Conservation (phyloP, 2,329 filamentous ascomycete genomes). For the Aspergillus ruber region DNA sequence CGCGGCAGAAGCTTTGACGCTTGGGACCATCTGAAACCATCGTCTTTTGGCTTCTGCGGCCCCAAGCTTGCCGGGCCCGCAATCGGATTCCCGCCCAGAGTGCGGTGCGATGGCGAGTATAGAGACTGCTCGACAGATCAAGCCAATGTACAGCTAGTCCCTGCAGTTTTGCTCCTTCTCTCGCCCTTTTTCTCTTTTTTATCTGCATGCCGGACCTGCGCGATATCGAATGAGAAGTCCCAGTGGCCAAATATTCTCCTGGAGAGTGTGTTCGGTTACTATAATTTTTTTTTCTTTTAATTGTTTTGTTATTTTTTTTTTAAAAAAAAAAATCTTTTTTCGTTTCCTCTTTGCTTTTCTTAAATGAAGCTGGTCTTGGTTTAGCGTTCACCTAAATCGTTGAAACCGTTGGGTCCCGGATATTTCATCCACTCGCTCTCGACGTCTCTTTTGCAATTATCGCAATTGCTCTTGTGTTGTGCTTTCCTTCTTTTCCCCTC, state of each 20-base stretch:
- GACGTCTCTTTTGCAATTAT: slow-evolving; percentile 1
- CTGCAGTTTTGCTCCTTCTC: slow-evolving; percentile 12
- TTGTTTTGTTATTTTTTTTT: slow-evolving; percentile 10
- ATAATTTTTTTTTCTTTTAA: slow-evolving; percentile 8
- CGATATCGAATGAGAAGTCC: slow-evolving; percentile 18
- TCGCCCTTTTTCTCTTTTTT: slow-evolving; percentile 11
- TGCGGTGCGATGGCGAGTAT: neutral
- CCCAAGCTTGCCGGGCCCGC: slow-evolving; percentile 13
- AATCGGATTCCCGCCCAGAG: neutral
- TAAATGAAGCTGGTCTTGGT: slow-evolving; percentile 3
- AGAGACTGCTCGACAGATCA: neutral
- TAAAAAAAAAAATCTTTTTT: no score
- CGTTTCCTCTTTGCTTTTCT: slow-evolving; percentile 4
- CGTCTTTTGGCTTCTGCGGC: slow-evolving; percentile 14
- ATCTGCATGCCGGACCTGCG: slow-evolving; percentile 12
- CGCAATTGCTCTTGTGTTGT: slow-evolving; percentile 4
- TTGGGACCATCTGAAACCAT: slow-evolving; percentile 20
- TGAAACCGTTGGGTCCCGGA: slow-evolving; percentile 13
- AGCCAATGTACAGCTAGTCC: slow-evolving; percentile 5
- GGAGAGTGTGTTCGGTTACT: slow-evolving; percentile 3
- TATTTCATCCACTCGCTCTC: slow-evolving; percentile 8
- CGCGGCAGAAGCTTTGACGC: slow-evolving; percentile 11
- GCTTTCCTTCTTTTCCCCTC: slow-evolving; percentile 1
- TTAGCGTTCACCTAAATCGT: slow-evolving; percentile 15
- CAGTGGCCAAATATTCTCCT: slow-evolving; percentile 15